Percentiles rank a stretch among this genome's conserved stretches.
Evolutionary conservation across 148 eudicot species (phyloP).

Genomic region (Silene conica): DNA sequence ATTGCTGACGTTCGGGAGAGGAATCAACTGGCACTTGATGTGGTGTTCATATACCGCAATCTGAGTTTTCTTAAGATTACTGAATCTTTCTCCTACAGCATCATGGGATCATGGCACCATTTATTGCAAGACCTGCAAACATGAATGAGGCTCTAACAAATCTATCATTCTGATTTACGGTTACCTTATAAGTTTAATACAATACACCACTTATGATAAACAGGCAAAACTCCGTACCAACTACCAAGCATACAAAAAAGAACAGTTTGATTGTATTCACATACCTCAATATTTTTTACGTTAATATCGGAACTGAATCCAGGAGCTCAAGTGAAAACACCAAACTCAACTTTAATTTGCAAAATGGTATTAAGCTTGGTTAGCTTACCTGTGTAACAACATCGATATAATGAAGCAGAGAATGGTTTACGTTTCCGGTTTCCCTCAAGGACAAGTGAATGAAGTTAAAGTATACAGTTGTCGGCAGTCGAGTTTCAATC

Average conservation of each 20-base stretch:
- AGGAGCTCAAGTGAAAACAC: not conserved
- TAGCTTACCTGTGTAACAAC: not conserved
- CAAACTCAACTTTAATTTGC: not conserved
- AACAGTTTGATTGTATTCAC: not conserved
- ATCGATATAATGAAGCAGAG: not conserved
- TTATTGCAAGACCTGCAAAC: not conserved
- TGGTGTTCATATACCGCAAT: not conserved
- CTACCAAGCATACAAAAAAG: not conserved
- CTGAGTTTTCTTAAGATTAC: too few species aligned
- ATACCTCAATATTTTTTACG: not conserved
- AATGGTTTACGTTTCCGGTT: not conserved
- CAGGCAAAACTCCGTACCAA: not conserved
- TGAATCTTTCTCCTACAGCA: too few species aligned
- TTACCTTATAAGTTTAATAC: too few species aligned
- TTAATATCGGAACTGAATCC: not conserved
- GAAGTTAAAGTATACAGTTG: too few species aligned
- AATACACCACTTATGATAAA: not conserved
- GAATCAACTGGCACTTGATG: slow-evolving; percentile 27
- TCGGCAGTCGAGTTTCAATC: too few species aligned
- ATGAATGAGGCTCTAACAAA: not conserved
- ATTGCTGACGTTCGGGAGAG: slow-evolving; percentile 92
- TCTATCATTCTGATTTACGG: too few species aligned
- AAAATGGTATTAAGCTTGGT: not conserved
- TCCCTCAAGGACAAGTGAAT: not conserved
- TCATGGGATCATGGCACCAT: too few species aligned